Evolutionary conservation across 306 rosid genomes (phyloP).

Genomic region (Ochetophila trinervis): DNA sequence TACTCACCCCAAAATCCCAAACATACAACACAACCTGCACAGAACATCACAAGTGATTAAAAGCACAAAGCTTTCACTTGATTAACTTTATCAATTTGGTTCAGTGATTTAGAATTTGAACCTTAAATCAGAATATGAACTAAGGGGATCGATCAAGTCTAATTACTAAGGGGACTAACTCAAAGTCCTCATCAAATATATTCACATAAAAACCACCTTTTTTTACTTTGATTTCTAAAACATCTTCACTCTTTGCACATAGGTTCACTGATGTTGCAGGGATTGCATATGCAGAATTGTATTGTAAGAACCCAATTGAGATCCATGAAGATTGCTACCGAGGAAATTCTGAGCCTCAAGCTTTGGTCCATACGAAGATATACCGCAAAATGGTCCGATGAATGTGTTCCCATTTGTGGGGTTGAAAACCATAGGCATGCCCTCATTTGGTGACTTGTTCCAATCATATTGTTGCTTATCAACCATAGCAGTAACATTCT

Average conservation of each 20-base stretch:
- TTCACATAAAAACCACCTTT: slow-evolving; percentile 30
- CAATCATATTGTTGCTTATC: slow-evolving; percentile 48
- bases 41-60: slow-evolving; percentile 40
- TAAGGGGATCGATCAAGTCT: slow-evolving; percentile 27
- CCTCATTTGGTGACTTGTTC: slow-evolving; percentile 38
- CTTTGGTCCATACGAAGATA: slow-evolving; percentile 50
- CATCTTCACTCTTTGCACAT: slow-evolving; percentile 13
- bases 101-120: slow-evolving; percentile 33
- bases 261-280: slow-evolving; percentile 49
- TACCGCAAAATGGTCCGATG: slow-evolving; percentile 44
- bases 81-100: slow-evolving; percentile 15
- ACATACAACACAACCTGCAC: slow-evolving; percentile 23
- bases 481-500: slow-evolving; percentile 22
- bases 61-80: slow-evolving; percentile 29
- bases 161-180: slow-evolving; percentile 41
- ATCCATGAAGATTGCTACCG: slow-evolving; percentile 41
- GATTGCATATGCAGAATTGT: slow-evolving; percentile 50
- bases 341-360: slow-evolving; percentile 49
- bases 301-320: slow-evolving; percentile 48
- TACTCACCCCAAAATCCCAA: slow-evolving; percentile 22
- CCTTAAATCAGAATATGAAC: slow-evolving; percentile 35
- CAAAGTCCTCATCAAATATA: slow-evolving; percentile 41
- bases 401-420: slow-evolving; percentile 45
- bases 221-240: slow-evolving; percentile 19
- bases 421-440: slow-evolving; percentile 35